A percentile compares a stretch with the other conserved stretches of the same genome.
Conservation (phyloP, 352 stramenopile genomes). For the Globisporangium paddicum region DNA sequence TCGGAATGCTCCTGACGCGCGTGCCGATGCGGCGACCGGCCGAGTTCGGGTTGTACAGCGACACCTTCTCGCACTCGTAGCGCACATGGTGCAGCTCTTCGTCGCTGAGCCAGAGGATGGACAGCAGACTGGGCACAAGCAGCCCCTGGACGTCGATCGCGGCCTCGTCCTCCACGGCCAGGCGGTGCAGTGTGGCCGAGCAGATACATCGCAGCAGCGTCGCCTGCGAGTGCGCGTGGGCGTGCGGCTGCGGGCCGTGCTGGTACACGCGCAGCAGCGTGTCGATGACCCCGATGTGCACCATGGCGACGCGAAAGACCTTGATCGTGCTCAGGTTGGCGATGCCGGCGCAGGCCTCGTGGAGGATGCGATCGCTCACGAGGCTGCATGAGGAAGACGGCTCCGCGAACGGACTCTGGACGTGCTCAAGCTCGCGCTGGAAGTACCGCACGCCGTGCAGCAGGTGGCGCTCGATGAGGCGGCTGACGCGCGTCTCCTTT, state of each 20-base stretch:
- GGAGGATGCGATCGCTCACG: conserved; percentile 33
- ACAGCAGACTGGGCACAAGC: conserved; percentile 52
- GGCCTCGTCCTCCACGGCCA: conserved; percentile 56
- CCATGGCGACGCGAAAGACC: conserved; percentile 50
- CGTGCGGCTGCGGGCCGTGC: conserved; percentile 2
- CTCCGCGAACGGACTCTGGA: background rate
- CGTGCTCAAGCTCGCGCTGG: conserved; percentile 44
- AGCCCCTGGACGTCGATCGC: conserved; percentile 26
- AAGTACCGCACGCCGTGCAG: conserved; percentile 57
- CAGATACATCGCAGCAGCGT: conserved; percentile 39
- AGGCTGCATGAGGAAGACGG: background rate
- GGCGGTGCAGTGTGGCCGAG: conserved; percentile 60
- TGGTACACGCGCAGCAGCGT: conserved; percentile 46
- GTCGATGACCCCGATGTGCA: conserved; percentile 41
- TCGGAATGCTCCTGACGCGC: background rate
- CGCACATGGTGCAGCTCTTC: conserved; percentile 66
- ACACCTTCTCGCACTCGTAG: conserved; percentile 75
- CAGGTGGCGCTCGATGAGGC: conserved; percentile 47
- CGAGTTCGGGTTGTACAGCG: conserved; percentile 24
- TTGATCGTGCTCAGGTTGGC: conserved; percentile 70
- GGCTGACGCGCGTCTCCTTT: conserved; percentile 18
- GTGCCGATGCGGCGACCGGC: background rate
- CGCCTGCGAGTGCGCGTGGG: background rate
- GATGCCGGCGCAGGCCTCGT: conserved; percentile 55
- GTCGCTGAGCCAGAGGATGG: conserved; percentile 47